These are phyloP conservation scores for Pseudogymnoascus sp. DNA, from an alignment of 2,329 filamentous ascomycete genomes.

Conservation along the genomic window DNA sequence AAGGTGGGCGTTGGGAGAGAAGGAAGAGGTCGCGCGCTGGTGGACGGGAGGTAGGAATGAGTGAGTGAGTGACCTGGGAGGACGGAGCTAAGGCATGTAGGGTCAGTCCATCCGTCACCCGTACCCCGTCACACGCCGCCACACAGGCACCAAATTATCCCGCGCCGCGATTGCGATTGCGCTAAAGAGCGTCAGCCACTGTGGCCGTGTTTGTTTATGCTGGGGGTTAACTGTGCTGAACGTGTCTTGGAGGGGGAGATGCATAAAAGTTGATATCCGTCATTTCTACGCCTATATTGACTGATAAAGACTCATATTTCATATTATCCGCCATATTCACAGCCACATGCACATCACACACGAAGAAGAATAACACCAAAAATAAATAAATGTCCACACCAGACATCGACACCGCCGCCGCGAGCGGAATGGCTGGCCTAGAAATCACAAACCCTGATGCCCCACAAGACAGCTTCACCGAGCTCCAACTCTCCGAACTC, in stretches of 20 bases:
- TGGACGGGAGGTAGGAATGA: background rate
- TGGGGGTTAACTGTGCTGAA: background rate
- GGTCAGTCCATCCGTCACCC: slow-evolving; percentile 6
- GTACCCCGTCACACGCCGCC: slow-evolving; percentile 7
- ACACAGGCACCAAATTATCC: slow-evolving; percentile 7
- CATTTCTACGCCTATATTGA: background rate
- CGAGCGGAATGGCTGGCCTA: slow-evolving; percentile 1
- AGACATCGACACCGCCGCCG: background rate
- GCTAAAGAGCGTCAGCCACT: slow-evolving; percentile 6
- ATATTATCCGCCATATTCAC: background rate
- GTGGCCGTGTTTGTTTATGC: slow-evolving; percentile 8
- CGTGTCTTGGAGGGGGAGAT: background rate
- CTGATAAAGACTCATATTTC: background rate
- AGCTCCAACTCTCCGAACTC: slow-evolving; percentile 53
- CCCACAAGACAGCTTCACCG: background rate
- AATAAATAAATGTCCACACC: slow-evolving; percentile 1
- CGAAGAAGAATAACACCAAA: background rate
- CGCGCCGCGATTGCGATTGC: background rate
- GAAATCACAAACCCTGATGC: background rate
- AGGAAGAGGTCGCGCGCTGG: background rate
- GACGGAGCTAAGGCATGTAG: slow-evolving; percentile 6
- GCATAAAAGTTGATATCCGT: background rate
- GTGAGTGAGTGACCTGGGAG: slow-evolving; percentile 7
- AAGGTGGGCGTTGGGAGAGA: background rate
- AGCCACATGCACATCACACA: background rate